phyloP scores from a whole-genome alignment of 2,329 filamentous ascomycete genomes.

The Diaporthe sp. region DNA sequence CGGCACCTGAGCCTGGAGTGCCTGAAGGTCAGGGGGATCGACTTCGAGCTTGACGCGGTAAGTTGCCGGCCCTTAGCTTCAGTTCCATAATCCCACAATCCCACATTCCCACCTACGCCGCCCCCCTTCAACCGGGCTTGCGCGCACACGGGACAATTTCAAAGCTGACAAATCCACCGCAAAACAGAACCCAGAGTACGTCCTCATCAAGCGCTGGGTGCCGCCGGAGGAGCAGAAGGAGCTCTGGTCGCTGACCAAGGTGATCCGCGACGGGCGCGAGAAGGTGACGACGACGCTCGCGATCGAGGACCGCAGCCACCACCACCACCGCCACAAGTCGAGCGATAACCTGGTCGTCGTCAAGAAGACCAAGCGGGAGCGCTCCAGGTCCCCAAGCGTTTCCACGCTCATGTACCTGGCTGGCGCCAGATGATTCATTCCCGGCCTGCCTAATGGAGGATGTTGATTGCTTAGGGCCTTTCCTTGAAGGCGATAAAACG shows the following conservation, averaged over 20 bases:
- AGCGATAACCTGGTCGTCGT: slow-evolving; percentile 65
- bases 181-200: slow-evolving; percentile 72
- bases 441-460: neutral
- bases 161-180: slow-evolving; percentile 35
- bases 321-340: slow-evolving; percentile 44
- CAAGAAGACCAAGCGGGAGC: slow-evolving; percentile 66
- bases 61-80: slow-evolving; percentile 40
- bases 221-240: slow-evolving; percentile 76
- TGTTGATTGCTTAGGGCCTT: neutral
- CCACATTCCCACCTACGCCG: slow-evolving; percentile 41
- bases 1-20: slow-evolving; percentile 72
- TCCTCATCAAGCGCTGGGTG: slow-evolving; percentile 80
- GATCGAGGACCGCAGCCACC: slow-evolving; percentile 56
- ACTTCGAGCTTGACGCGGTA: slow-evolving; percentile 68
- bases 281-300: slow-evolving; percentile 49
- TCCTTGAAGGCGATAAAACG: neutral
- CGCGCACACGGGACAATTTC: neutral
- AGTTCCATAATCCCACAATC: neutral
- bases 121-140: slow-evolving; percentile 39
- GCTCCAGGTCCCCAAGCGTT: slow-evolving; percentile 66
- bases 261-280: slow-evolving; percentile 66
- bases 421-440: slow-evolving; percentile 44
- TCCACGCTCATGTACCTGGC: slow-evolving; percentile 64
- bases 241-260: slow-evolving; percentile 77
- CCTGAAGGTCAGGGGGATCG: slow-evolving; percentile 63